phyloP scores from a whole-genome alignment of 352 stramenopile species.

The Phytophthora ohioensis region DNA sequence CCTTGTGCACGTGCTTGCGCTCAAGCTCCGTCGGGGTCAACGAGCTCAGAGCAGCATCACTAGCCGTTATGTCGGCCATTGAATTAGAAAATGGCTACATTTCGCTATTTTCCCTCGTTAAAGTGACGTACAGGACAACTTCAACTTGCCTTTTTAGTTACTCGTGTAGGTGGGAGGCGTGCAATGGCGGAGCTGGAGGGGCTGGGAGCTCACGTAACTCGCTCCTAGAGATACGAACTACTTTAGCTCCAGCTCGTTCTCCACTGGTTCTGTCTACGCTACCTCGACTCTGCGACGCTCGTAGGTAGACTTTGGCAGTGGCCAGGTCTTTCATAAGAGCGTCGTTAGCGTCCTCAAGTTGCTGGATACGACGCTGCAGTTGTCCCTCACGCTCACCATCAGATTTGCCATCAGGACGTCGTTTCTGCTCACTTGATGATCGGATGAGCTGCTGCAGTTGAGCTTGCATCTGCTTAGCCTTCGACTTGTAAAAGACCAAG shows the following conservation, averaged over 20 bases:
- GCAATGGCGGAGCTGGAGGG: constrained; percentile 34
- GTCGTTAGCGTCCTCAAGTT: constrained; percentile 82
- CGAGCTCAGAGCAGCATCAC: constrained; percentile 17
- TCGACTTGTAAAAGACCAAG: constrained; percentile 88
- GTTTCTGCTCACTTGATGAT: constrained; percentile 56
- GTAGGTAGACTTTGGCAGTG: constrained; percentile 74
- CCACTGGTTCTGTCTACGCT: constrained; percentile 30
- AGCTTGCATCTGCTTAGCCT: constrained; percentile 87
- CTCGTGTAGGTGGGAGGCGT: constrained; percentile 31
- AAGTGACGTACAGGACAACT: constrained; percentile 26
- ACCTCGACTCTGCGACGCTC: constrained; percentile 54
- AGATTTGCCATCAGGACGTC: constrained; percentile 20
- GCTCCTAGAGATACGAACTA: constrained; percentile 74
- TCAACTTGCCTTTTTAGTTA: constrained; percentile 25
- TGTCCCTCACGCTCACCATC: constrained; percentile 39
- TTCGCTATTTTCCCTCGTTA: constrained; percentile 18
- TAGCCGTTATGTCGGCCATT: constrained; percentile 19
- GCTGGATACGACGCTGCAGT: constrained; percentile 65
- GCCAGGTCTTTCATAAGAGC: constrained; percentile 79
- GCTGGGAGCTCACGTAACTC: constrained; percentile 67
- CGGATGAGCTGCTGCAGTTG: constrained; percentile 85
- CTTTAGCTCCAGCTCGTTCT: constrained; percentile 39
- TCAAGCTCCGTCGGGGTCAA: constrained; percentile 69
- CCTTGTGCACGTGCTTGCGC: constrained; percentile 83
- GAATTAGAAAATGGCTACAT: constrained; percentile 24